Evolutionary conservation across 1,139 yeast genomes (phyloP).

Genomic region (Diutina scorzettiae): DNA sequence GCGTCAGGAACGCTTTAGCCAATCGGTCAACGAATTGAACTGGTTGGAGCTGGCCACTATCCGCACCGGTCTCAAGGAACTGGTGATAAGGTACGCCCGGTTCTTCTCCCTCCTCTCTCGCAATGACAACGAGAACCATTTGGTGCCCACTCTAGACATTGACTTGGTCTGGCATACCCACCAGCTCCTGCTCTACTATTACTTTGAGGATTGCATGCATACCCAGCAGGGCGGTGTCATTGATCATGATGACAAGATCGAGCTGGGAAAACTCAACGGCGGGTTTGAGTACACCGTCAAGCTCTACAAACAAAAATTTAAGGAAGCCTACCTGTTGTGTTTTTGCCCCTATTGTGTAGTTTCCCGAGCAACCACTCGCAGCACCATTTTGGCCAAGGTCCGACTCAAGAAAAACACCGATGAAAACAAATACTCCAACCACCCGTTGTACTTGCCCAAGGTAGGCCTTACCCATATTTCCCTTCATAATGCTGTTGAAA

Average conservation of each 20-base stretch:
- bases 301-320: slow-evolving; percentile 12
- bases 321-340: slow-evolving; percentile 17
- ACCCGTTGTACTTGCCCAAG: neutral
- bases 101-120: slow-evolving; percentile 15
- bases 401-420: neutral
- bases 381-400: neutral
- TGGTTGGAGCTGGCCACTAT: slow-evolving; percentile 18
- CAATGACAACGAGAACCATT: slow-evolving; percentile 9
- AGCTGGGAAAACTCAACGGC: slow-evolving; percentile 13
- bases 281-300: slow-evolving; percentile 15
- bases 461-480: slow-evolving; percentile 2
- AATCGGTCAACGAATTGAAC: slow-evolving; percentile 18
- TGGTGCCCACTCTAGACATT: slow-evolving; percentile 28
- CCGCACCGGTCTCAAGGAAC: slow-evolving; percentile 12
- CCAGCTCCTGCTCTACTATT: slow-evolving; percentile 17
- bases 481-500: slow-evolving; percentile 2
- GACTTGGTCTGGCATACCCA: slow-evolving; percentile 32
- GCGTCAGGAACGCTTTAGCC: slow-evolving; percentile 21
- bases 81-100: slow-evolving; percentile 16
- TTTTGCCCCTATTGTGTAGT: slow-evolving; percentile 18
- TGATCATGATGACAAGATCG: slow-evolving; percentile 21
- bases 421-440: neutral
- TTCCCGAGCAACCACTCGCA: neutral
- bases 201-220: slow-evolving; percentile 14
- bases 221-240: slow-evolving; percentile 10